Base-by-base conservation (phyloP, 257 asterid genomes). In the Mentha longifolia region DNA sequence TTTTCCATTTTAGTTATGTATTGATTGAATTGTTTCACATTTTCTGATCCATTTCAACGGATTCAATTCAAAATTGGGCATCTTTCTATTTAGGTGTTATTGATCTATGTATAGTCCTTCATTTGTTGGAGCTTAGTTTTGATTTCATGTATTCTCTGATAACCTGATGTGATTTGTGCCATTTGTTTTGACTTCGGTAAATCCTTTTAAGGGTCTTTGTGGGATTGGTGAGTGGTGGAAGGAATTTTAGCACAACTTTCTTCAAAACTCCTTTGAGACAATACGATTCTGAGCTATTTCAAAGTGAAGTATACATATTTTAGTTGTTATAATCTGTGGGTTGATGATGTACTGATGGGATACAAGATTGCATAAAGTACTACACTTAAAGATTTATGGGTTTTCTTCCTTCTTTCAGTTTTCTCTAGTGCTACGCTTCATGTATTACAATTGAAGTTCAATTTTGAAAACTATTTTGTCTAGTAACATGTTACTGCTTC, bases 341-440 rank as follows among this genome's bases (percentile, higher is more conserved):
- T n/a, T n/a, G n/a, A n/a, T n/a, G n/a, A n/a, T n/a, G n/a, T n/a
- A n/a, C n/a, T n/a, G n/a, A n/a, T n/a, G n/a, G n/a, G n/a, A n/a
- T n/a, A n/a, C n/a, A n/a, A 3, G 15, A 57, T 49, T 72, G 54
- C 20, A 58, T 22, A 28, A 39, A 51, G 72, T 12, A 16, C 58
- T 55, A 2, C 5, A 46, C 50, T 41, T 58, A 69, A 47, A 55
- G 39, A 57, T 57, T 46, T 42, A 64, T 51, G 64, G 56, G 63
- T 68, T 60, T 64, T 7, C 49, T 49, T 76, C 47, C 15, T 14
- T 70, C 35, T 61, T 60, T 66, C 28, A 20, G 65, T 42, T 17
- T 14, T 54, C 25, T 54, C 72, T 42, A 15, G 13, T 51, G 65
- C 31, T 9, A 28, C 52, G 58, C 67, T 41, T 46, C 69, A 54